These are phyloP conservation scores for Calonectria henricotiae DNA, from an alignment of 2,329 filamentous ascomycete genomes.

Conservation along the genomic window DNA sequence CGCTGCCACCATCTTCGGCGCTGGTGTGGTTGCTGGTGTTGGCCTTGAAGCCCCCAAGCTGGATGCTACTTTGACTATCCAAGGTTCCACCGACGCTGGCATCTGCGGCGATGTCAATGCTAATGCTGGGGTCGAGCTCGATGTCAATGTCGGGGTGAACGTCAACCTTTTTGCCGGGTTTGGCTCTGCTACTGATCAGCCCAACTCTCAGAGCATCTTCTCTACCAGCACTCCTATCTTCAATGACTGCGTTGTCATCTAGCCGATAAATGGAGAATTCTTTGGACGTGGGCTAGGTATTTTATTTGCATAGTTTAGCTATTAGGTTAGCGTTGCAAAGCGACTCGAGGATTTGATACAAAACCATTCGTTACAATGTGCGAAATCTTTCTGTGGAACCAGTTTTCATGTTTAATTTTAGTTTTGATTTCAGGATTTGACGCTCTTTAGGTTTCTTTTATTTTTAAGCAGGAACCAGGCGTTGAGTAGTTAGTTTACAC, in stretches of 20 bases:
- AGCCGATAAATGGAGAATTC: not conserved
- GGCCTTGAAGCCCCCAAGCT: constrained; percentile 19
- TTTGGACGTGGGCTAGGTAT: not conserved
- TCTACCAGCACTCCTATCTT: constrained; percentile 23
- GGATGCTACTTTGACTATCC: not conserved
- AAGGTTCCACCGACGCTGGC: not conserved
- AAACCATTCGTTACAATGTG: too few relatives aligned
- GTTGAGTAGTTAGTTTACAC: too few relatives aligned
- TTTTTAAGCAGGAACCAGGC: too few relatives aligned
- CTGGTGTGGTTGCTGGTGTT: not conserved
- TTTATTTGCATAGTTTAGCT: not conserved
- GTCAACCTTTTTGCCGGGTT: constrained; percentile 28
- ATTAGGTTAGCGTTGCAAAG: not conserved
- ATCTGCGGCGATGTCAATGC: constrained; percentile 10
- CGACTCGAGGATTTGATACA: too few relatives aligned
- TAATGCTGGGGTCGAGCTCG: constrained; percentile 16
- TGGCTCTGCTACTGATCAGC: constrained; percentile 24
- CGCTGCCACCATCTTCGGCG: constrained; percentile 24
- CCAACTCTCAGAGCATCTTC: constrained; percentile 24
- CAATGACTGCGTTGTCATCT: constrained; percentile 16
- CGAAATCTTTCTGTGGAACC: too few relatives aligned
- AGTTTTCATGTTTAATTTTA: too few relatives aligned
- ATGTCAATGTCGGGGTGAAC: constrained; percentile 23
- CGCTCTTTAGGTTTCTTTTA: too few relatives aligned
- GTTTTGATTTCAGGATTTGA: too few relatives aligned